phyloP scores from a whole-genome alignment of 1,284 basidiomycete genomes.

The Jaminaea rosea region DNA sequence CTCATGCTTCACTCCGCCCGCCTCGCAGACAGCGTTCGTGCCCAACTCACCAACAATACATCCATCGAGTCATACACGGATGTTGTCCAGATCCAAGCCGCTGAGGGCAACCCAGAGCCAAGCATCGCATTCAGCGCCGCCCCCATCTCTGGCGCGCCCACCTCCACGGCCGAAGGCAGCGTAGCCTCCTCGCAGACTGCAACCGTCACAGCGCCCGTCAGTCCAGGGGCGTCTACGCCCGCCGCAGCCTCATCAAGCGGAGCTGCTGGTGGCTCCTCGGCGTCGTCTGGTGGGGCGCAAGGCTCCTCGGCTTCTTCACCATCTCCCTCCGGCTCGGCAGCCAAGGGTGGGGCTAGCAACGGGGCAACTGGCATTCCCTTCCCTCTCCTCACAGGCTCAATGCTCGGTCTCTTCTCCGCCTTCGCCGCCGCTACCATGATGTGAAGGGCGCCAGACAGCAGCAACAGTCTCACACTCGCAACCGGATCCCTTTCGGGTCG shows the following conservation, averaged over 20 bases:
- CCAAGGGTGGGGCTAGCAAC: no score
- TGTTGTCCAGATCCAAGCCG: constrained; percentile 17
- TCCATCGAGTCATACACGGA: constrained; percentile 23
- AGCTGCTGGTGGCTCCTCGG: background rate
- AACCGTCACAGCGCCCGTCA: background rate
- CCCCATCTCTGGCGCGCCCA: background rate
- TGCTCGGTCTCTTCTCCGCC: no score
- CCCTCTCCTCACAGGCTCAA: no score
- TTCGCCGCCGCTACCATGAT: no score
- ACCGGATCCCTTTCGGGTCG: no score
- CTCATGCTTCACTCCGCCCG: no score
- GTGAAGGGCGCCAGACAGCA: no score
- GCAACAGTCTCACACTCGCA: no score
- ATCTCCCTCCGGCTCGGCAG: background rate
- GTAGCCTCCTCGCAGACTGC: background rate
- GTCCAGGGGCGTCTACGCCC: background rate
- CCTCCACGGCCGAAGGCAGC: background rate
- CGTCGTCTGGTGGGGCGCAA: background rate
- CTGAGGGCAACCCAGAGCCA: background rate
- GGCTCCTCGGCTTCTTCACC: background rate
- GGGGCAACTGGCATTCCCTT: no score
- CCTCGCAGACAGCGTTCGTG: constrained; percentile 10
- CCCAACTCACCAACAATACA: constrained; percentile 14
- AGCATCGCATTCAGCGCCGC: background rate
- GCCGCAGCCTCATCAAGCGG: background rate